These are phyloP conservation scores for Lachnellula occidentalis DNA, from an alignment of 2,329 filamentous ascomycete genomes.

Conservation along the genomic window DNA sequence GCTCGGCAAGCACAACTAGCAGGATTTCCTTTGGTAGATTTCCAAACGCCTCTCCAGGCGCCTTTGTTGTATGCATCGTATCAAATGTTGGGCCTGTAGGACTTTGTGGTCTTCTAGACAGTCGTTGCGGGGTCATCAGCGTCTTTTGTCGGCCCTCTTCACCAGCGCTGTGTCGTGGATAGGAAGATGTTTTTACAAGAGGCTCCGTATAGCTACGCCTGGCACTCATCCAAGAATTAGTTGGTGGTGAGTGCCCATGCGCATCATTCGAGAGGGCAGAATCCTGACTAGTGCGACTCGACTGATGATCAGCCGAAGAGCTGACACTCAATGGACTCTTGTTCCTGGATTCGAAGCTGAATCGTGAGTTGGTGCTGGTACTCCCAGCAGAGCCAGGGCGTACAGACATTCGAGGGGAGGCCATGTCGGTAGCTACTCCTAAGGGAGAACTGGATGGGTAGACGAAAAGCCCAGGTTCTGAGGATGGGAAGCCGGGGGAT, in stretches of 20 bases:
- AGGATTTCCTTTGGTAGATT: conserved; percentile 54
- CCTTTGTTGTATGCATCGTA: conserved; percentile 12
- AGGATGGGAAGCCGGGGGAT: conserved; percentile 10
- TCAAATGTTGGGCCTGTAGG: conserved; percentile 2
- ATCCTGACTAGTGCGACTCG: conserved; percentile 20
- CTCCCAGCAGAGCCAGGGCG: conserved; percentile 14
- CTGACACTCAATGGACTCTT: conserved; percentile 27
- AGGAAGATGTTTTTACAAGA: conserved; percentile 6
- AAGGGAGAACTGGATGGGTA: conserved; percentile 9
- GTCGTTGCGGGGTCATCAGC: conserved; percentile 15
- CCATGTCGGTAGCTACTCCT: conserved; percentile 15
- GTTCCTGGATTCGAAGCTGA: conserved; percentile 23
- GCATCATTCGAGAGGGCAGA: conserved; percentile 14
- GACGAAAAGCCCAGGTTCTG: conserved; percentile 2
- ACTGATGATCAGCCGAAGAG: conserved; percentile 19
- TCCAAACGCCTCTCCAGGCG: conserved; percentile 48
- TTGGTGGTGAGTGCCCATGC: conserved; percentile 5
- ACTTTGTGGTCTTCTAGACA: conserved; percentile 7
- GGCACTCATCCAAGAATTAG: neutral
- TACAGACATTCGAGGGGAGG: conserved; percentile 11
- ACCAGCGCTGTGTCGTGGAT: conserved; percentile 12
- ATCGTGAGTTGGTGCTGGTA: conserved; percentile 10
- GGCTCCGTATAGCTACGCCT: conserved; percentile 14
- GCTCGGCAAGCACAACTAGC: conserved; percentile 47
- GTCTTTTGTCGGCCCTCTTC: conserved; percentile 10